Evolutionary conservation across 768 basidiomycete species (phyloP).

Genomic region (Lentinula sp.): DNA sequence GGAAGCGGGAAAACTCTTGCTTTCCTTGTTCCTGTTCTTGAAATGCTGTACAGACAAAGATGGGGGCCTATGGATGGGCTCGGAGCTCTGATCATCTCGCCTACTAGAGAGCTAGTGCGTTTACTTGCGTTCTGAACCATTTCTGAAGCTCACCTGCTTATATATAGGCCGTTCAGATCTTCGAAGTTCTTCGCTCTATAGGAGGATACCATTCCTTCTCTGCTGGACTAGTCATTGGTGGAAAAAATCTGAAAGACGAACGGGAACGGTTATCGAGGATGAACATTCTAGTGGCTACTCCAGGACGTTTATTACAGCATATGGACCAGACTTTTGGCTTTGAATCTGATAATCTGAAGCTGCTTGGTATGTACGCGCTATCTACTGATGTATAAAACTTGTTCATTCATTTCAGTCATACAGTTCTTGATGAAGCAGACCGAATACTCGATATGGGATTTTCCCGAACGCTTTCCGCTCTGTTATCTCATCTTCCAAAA

Average conservation of each 20-base stretch:
- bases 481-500: constrained; percentile 87
- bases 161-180: constrained; percentile 92
- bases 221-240: constrained; percentile 93
- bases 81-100: constrained; percentile 90
- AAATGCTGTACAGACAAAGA: constrained; percentile 82
- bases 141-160: not conserved
- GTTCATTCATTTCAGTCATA: constrained; percentile 1
- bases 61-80: constrained; percentile 92
- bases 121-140: not conserved
- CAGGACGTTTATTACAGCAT: constrained; percentile 91
- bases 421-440: constrained; percentile 96
- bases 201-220: constrained; percentile 90
- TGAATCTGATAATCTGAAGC: constrained; percentile 83
- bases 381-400: not conserved
- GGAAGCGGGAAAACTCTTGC: constrained; percentile 97
- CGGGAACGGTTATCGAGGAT: constrained; percentile 81
- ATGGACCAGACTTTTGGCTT: constrained; percentile 98
- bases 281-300: constrained; percentile 99
- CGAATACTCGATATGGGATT: constrained; percentile 97
- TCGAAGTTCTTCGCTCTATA: constrained; percentile 90
- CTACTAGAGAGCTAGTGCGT: constrained; percentile 86
- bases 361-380: constrained; percentile 58
- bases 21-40: constrained; percentile 89
- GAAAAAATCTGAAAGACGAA: constrained; percentile 93
- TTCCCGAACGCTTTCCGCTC: constrained; percentile 78